phyloP scores from a whole-genome alignment of 2,329 filamentous ascomycete species.

The Aspergillus calidoustus region DNA sequence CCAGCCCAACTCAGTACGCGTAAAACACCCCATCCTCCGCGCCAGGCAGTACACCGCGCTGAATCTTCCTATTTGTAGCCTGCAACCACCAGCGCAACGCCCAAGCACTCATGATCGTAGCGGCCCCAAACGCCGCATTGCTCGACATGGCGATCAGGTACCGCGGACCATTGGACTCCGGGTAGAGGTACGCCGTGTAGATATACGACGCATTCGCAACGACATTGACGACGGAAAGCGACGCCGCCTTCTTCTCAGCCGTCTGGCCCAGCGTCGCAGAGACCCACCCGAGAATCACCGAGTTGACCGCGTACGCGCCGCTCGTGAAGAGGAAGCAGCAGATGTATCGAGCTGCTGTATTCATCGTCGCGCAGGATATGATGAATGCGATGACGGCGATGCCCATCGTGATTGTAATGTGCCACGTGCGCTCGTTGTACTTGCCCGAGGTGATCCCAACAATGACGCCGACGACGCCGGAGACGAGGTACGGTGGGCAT shows the following conservation, averaged over 20 bases:
- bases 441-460: neutral
- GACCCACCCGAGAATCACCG: conserved; percentile 46
- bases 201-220: conserved; percentile 42
- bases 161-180: conserved; percentile 12
- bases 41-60: neutral
- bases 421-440: conserved; percentile 28
- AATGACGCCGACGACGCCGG: neutral
- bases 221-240: conserved; percentile 44
- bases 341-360: conserved; percentile 27
- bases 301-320: conserved; percentile 35
- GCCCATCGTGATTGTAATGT: conserved; percentile 23
- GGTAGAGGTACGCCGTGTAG: conserved; percentile 38
- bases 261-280: conserved; percentile 44
- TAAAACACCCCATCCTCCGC: conserved; percentile 3
- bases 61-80: conserved; percentile 3
- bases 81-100: conserved; percentile 2
- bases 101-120: conserved; percentile 1
- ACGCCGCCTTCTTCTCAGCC: conserved; percentile 46
- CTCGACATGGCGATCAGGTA: conserved; percentile 1
- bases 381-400: conserved; percentile 28
- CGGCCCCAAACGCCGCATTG: neutral
- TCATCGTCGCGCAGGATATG: conserved; percentile 23
- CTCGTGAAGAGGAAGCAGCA: conserved; percentile 31
- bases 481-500: conserved; percentile 24
- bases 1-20: no score